Base-by-base conservation (phyloP, 345 rosid species). In the Hevea brasiliensis region DNA sequence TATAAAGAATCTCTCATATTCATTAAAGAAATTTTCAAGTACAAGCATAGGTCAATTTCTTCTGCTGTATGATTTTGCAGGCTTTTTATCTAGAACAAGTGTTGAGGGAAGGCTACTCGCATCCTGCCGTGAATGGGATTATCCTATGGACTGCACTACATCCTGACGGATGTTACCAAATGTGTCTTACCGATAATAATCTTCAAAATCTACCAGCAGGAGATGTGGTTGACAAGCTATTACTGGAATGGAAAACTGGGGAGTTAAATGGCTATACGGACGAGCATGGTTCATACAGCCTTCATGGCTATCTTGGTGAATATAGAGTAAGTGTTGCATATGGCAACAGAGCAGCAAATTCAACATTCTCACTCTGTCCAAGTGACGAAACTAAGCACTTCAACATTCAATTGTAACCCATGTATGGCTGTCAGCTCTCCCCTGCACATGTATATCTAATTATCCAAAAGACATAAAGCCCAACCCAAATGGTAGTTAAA, bases 81-180 rank as follows among this genome's bases (percentile, higher is more conserved):
- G 97, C 87, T 17, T 17, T 71, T 4, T 87, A 88, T 74, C 81
- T 90, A 21, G 97, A 94, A 45, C 84, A 89, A 81, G 97, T 90
- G 37, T 21, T 90, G 67, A 86, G 89, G 68, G 98, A 94, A 83
- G 98, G 97, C 32, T 94, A 86, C 77, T 94, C 97, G 3, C 97
- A 90, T 70, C 97, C 92, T 37, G 80, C 90, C 0, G 84, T 94
- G 75, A 76, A 86, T n/a, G 95, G 98, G 72, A 94, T 94, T 17
- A 85, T 92, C 84, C 84, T 89, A 6, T 94, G 97, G 98, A 86
- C 96, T 0, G 97, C 98, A 29, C 82, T 94, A 13, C 89, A 89
- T 70, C 84, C 92, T 0, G 20, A 82, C 0, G 97, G 95, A n/a
- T 94, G 97, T 60, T 94, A 92, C 80, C 84, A 83, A 65, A 92